Evolutionary conservation across 257 asterid species (phyloP), one percentile per base, ranked within the genome.

Genomic region (Ballota nigra): DNA sequence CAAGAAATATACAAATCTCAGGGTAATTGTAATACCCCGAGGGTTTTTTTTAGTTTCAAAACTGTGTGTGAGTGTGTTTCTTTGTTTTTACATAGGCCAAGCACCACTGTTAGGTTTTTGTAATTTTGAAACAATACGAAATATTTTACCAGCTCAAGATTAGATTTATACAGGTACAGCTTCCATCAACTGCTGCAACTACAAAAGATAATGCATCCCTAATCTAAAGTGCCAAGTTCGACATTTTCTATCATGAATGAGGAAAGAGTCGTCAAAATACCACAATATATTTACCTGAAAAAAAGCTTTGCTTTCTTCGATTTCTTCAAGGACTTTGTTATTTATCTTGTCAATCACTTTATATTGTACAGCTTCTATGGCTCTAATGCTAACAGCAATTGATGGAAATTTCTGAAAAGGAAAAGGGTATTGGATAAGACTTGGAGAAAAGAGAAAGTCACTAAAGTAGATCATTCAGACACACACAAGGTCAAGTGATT

Each of bases 241-340:
- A 63, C 66, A 53, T 75, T 70, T 51, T 69, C 23, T 29, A 60
- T 52, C 18, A 62, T n/a, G 16, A 59, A 45, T 0, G 31, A 16
- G 56, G n/a, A 51, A 63, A 6, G 28, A 47, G 60, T 43, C 11
- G 26, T 12, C 61, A 70, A 66, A 64, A 76, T 43, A 51, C 16
- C 40, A 59, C 68, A 60, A 16, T 67, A 49, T 66, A 29, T 77
- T 76, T 69, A 89, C 98, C 96, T 94, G 97, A 81, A 94, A 94
- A 85, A 94, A 91, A 74, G 97, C 95, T 83, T 71, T 86, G 88
- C 97, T 91, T 79, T 94, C 98, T 82, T 94, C 98, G 78, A 94
- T 86, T 83, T 94, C 98, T 91, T 94, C 98, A 51, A 94, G 86
- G 76, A 87, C 85, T 83, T 89, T 94, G 62, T 86, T 72, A 72